These are phyloP conservation scores for Cordyceps cicadae DNA, from an alignment of 2,329 filamentous ascomycete species.

Conservation along the genomic window DNA sequence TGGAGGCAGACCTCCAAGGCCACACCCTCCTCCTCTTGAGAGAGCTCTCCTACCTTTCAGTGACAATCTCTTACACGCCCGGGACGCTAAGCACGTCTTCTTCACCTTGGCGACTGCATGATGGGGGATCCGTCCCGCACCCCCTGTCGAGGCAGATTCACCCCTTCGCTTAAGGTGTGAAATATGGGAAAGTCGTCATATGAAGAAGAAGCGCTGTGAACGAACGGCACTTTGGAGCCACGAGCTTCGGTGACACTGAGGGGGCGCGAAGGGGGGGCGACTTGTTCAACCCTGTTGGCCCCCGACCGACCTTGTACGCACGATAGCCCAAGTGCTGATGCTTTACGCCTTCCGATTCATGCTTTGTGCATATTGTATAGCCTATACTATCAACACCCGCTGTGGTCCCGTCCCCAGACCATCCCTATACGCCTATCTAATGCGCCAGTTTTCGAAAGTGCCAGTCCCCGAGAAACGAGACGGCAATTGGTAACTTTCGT, in stretches of 20 bases:
- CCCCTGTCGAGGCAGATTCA: slow-evolving; percentile 9
- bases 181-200: not conserved
- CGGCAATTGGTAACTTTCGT: not conserved
- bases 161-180: not conserved
- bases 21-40: not conserved
- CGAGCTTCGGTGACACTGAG: not conserved
- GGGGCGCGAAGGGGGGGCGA: too few relatives aligned
- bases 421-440: not conserved
- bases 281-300: not conserved
- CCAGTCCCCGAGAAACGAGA: not conserved
- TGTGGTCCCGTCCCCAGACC: not conserved
- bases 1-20: not conserved
- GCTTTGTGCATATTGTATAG: not conserved
- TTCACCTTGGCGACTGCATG: not conserved
- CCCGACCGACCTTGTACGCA: not conserved
- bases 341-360: not conserved
- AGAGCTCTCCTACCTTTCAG: slow-evolving; percentile 1
- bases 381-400: not conserved
- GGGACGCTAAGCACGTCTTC: not conserved
- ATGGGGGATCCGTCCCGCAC: not conserved
- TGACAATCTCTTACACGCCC: not conserved
- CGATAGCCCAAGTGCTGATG: slow-evolving; percentile 1
- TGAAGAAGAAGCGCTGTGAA: not conserved
- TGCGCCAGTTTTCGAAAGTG: not conserved
- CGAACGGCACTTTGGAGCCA: not conserved